Evolutionary conservation across 495 filamentous ascomycete genomes (phyloP), one percentile per base, ranked within the genome.

Genomic region (Annulohypoxylon nitens): DNA sequence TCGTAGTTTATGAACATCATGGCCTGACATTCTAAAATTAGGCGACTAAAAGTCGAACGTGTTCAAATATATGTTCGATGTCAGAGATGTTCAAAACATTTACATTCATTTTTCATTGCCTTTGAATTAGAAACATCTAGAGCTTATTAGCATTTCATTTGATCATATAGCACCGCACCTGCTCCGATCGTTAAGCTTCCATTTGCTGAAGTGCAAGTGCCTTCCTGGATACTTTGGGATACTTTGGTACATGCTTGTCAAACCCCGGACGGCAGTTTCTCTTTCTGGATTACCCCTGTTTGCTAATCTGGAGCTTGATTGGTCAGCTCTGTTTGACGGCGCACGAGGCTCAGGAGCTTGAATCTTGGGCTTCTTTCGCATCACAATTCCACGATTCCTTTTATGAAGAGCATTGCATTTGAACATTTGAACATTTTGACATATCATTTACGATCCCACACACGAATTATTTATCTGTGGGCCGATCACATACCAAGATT

Each of bases 261-360:
- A 53, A 66, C 71, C 66, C 67, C 67, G 43, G 71, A 70, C 58
- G 36, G 11, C 34, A 60, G 36, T 51, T 53, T 62, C 67, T 64
- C 57, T 45, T 70, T 70, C 33, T 12, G 71, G 71, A 60, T 62
- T 20, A 74, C 37, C 71, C 67, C 62, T 74, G 71, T 36, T 47
- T 16, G 39, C 3, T 7, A n/a, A 7, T 9, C 1, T 18, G 9
- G 2, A 11, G 0, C 20, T 14, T 75, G 45, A 75, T 75, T 75
- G 72, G 72, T 16, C 20, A 11, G 26, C 45, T 41, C 8, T 51
- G 37, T 61, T 12, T 33, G 59, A 34, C 62, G 58, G 67, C 63
- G 72, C 72, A 75, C 72, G 67, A 75, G 71, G 72, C 72, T 75
- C 72, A 75, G 67, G 72, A 75, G 72, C 72, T 75, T 41, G 67